Evolutionary conservation across 306 rosid genomes (phyloP).

Genomic region (Corylus heterophylla): DNA sequence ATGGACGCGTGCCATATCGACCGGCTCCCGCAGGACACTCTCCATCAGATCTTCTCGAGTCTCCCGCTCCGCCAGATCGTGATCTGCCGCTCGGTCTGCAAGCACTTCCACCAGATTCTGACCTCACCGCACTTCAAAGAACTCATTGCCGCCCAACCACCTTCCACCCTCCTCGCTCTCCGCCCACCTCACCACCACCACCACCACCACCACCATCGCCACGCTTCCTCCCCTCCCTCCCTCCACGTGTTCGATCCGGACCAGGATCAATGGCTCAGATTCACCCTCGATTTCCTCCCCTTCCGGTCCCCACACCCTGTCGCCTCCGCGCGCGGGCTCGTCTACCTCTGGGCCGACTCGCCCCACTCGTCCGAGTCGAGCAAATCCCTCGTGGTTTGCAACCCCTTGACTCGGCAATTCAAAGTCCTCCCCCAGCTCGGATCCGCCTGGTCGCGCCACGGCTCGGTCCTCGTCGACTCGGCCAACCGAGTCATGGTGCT

Average conservation of each 20-base stretch:
- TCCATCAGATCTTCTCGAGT: conserved; percentile 71
- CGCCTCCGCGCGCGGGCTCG: conserved; percentile 78
- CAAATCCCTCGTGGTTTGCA: conserved; percentile 71
- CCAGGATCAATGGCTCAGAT: conserved; percentile 53
- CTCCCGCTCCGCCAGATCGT: conserved; percentile 82
- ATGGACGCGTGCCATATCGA: conserved; percentile 60
- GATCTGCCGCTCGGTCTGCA: conserved; percentile 73
- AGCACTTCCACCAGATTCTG: conserved; percentile 60
- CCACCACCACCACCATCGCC: conserved; percentile 32
- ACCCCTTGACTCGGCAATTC: conserved; percentile 72
- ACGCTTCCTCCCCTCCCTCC: conserved; percentile 26
- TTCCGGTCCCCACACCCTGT: conserved; percentile 74
- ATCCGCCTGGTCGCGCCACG: conserved; percentile 96
- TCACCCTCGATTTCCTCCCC: conserved; percentile 77
- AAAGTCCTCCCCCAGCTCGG: conserved; percentile 78
- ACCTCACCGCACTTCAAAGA: conserved; percentile 56
- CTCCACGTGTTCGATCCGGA: conserved; percentile 71
- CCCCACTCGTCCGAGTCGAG: conserved; percentile 35
- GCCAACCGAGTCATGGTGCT: conserved; percentile 72
- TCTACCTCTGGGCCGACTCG: conserved; percentile 84
- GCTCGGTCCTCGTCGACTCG: conserved; percentile 76
- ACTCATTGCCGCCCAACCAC: conserved; percentile 54
- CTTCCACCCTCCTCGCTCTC: conserved; percentile 68
- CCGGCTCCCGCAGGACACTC: conserved; percentile 69
- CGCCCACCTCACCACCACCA: conserved; percentile 56